Evolutionary conservation across 805 yeast genomes (phyloP).

Genomic region (Saturnispora zaruensis): DNA sequence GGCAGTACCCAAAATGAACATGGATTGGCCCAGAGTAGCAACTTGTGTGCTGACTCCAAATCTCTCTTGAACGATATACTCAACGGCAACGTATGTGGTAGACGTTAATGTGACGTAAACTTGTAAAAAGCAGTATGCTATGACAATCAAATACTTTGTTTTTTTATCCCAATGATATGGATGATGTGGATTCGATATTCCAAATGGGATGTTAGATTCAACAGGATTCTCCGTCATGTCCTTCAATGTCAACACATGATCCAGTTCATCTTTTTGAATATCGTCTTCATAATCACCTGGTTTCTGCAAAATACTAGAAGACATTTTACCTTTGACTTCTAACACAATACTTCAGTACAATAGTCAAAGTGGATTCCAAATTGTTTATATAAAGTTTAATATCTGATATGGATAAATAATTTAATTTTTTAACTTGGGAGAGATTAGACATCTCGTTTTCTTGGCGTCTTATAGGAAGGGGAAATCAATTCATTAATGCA

Average conservation of each 20-base stretch:
- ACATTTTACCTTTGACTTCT: background rate
- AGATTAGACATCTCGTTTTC: background rate
- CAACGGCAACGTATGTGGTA: slow-evolving; percentile 28
- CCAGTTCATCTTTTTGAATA: slow-evolving; percentile 7
- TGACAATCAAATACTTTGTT: slow-evolving; percentile 21
- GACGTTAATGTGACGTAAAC: slow-evolving; percentile 27
- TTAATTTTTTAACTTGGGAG: background rate
- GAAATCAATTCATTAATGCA: background rate
- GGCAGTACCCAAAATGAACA: slow-evolving; percentile 31
- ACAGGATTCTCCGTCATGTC: slow-evolving; percentile 23
- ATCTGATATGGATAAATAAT: background rate
- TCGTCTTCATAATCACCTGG: slow-evolving; percentile 17
- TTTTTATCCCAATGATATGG: slow-evolving; percentile 27
- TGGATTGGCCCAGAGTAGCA: slow-evolving; percentile 29
- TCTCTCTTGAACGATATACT: slow-evolving; percentile 22
- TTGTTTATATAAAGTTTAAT: background rate
- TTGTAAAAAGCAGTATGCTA: slow-evolving; percentile 25
- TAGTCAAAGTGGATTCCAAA: background rate
- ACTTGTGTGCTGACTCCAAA: slow-evolving; percentile 25
- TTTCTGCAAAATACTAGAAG: background rate
- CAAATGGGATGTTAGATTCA: slow-evolving; percentile 23
- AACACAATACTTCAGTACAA: background rate
- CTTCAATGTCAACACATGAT: slow-evolving; percentile 16
- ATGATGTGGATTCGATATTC: slow-evolving; percentile 26
- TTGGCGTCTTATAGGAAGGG: background rate